Base-by-base conservation (phyloP, 164 flowering plant genomes). In the Magnolia officinalis region DNA sequence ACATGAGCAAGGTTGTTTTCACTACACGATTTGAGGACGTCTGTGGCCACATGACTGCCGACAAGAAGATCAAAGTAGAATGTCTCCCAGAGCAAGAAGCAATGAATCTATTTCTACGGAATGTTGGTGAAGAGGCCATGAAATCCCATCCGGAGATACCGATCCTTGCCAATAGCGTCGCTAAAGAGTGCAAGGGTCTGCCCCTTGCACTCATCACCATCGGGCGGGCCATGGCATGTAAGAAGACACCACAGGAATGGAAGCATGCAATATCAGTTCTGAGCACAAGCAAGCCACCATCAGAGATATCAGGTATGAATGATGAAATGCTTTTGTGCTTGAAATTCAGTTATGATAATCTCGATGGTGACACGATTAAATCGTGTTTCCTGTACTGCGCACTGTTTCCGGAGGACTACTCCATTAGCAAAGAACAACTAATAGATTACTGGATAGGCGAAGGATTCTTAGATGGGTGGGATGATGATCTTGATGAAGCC, bases 341-440 rank as follows among this genome's bases (percentile, higher is more conserved):
- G 74, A 78, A 74, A 50, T 45, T 74, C 18, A 78, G 74, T 67
- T 78, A 68, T 63, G 80, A 78, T 50, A 63, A 29, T 20, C 58
- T 78, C n/a, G 50, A 11, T 20, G 59, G 37, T 8, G 63, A 59
- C 23, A 24, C 19, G 8, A 45, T 50, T 8, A 78, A 51, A 69
- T 55, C 63, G 6, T 74, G 76, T 67, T 72, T 72, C 64, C 51
- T 77, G 63, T 72, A 71, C 52, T 77, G 75, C 29, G 50, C 71
- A 26, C n/a, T 77, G 29, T 77, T 63, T 67, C 75, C 79, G 2
- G 75, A 77, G 51, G 79, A 72, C 24, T 66, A 63, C 9, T 26
- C 52, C 24, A 77, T 77, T 19, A 3, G 9, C 50, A 66, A 63
- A 63, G 59, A 63, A 64, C 31, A 77, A 65, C 71, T 77, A 1